phyloP scores from a whole-genome alignment of 208 protist genomes.

The Wallacemonas sp. region DNA sequence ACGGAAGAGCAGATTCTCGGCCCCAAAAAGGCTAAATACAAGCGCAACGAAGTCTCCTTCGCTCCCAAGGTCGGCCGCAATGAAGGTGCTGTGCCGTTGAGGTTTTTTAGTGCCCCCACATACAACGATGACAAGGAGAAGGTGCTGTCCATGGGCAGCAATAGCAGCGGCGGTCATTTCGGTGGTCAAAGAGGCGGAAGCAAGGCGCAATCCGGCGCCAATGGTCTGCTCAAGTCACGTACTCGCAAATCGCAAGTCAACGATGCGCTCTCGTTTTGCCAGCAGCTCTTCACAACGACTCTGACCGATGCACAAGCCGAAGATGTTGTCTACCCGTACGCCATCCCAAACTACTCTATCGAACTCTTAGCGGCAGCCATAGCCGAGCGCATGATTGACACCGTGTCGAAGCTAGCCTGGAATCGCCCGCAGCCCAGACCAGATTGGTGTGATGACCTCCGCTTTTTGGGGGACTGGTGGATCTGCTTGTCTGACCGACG shows the following conservation, averaged over 20 bases:
- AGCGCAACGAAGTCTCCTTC: slow-evolving; percentile 6
- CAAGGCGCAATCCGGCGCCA: background rate
- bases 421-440: slow-evolving; percentile 26
- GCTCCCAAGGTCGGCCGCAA: background rate
- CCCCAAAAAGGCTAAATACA: slow-evolving; percentile 12
- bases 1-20: background rate
- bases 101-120: slow-evolving; percentile 30
- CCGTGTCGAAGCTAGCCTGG: slow-evolving; percentile 29
- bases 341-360: slow-evolving; percentile 9
- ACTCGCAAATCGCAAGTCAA: background rate
- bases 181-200: background rate
- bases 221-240: slow-evolving; percentile 8
- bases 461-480: slow-evolving; percentile 75
- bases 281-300: slow-evolving; percentile 26
- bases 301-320: slow-evolving; percentile 55
- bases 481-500: slow-evolving; percentile 42
- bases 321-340: slow-evolving; percentile 39
- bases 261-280: slow-evolving; percentile 2
- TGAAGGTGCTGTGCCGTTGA: slow-evolving; percentile 12
- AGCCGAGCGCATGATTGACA: slow-evolving; percentile 11
- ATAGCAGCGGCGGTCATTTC: background rate
- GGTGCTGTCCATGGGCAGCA: background rate
- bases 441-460: slow-evolving; percentile 65
- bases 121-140: slow-evolving; percentile 17
- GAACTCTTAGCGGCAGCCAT: slow-evolving; percentile 10